phyloP scores from a whole-genome alignment of 1,284 basidiomycete genomes.

The Trichosporon sp. region DNA sequence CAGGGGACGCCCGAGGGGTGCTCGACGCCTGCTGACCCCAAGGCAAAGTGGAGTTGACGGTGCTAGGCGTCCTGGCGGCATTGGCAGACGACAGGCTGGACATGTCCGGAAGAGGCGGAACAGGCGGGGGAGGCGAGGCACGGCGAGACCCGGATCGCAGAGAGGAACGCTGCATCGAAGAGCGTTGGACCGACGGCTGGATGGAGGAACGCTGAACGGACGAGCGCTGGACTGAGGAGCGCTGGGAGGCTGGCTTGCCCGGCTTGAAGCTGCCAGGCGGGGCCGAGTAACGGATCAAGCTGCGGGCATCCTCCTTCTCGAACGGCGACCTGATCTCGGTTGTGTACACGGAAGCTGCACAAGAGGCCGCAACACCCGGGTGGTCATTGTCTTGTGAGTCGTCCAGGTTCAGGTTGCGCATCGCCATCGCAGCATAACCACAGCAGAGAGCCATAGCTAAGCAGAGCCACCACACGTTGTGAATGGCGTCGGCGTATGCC shows the following conservation, averaged over 20 bases:
- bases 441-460: background rate
- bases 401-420: background rate
- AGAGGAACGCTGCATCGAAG: background rate
- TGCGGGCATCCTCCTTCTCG: background rate
- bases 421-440: background rate
- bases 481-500: conserved; percentile 20
- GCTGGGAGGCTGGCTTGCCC: background rate
- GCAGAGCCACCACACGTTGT: conserved; percentile 21
- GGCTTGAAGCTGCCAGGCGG: background rate
- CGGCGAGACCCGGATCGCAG: background rate
- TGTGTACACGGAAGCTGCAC: background rate
- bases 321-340: background rate
- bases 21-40: background rate
- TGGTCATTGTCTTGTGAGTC: background rate
- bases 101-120: background rate
- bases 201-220: background rate
- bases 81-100: background rate
- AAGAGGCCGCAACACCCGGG: background rate
- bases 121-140: background rate
- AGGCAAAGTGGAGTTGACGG: background rate
- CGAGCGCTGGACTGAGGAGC: background rate
- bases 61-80: background rate
- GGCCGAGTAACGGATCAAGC: background rate
- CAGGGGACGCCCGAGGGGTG: background rate
- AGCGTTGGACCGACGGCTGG: background rate